Base-by-base conservation (phyloP, 768 basidiomycete species). In the Multifurca ochricompacta region DNA sequence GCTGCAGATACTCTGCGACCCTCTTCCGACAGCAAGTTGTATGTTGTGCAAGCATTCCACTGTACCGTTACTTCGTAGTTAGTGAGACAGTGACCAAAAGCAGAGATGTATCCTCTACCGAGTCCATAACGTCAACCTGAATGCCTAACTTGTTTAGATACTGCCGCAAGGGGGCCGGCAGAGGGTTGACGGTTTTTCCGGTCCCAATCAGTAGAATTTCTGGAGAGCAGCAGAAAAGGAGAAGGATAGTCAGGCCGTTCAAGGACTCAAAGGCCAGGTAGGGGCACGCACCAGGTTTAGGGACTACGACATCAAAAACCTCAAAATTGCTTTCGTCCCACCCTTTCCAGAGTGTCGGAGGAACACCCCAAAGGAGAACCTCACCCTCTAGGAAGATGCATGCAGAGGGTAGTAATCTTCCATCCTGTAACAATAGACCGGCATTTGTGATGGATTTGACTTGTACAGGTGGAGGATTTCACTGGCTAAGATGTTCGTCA, bases 11-110 rank as follows among this genome's bases (percentile, higher is more conserved):
- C 91, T 23, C 87, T 83, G 48, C 95, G 76, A 6, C 95, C 95
- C 70, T 99, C 95, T 67, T 99, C 95, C 0, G 86, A 71, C 42
- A 99, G 76, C 21, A 99, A 67, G 68, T 99, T 97, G 69, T 93
- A 99, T 0, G 95, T 97, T 25, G 94, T 86, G 63, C 91, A 93
- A 16, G 94, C 95, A 66, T 94, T 96, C 64, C 90, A 74, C 93
- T 88, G 52, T 19, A 6, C 14, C 21, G 7, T 25, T 16, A 18
- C 13, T 46, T 6, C 19, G 8, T 14, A 5, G 19, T 51, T n/a
- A 51, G 52, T 25, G n/a, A 14, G 18, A 48, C 6, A 8, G 13
- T 10, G 47, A 23, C 31, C 9, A 16, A 41, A 23, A 30, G n/a
- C 23, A 2, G 23, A 30, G 28, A 47, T 31, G 8, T 11, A 36